Conservation (phyloP, 768 basidiomycete species). For the Neoboletus brunneissimus region DNA sequence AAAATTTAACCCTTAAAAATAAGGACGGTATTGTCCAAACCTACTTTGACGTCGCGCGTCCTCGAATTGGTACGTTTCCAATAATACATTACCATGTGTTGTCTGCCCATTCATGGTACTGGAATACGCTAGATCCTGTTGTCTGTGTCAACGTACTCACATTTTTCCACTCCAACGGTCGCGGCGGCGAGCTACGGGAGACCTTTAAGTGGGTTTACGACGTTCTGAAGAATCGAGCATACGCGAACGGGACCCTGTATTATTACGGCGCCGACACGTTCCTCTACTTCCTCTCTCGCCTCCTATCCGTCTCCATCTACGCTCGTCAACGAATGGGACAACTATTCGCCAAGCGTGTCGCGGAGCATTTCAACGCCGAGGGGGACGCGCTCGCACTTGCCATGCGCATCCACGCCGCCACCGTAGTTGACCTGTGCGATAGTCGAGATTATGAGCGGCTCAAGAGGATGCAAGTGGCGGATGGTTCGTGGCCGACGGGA, state of each 20-base stretch:
- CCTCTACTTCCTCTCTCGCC: slow-evolving; percentile 22
- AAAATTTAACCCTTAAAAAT: slow-evolving; percentile 14
- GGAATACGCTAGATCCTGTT: slow-evolving; percentile 9
- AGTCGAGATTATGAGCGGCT: slow-evolving; percentile 18
- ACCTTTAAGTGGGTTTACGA: slow-evolving; percentile 21
- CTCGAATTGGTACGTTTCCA: slow-evolving; percentile 18
- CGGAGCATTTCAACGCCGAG: slow-evolving; percentile 13
- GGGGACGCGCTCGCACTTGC: slow-evolving; percentile 22
- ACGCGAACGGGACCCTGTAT: slow-evolving; percentile 18
- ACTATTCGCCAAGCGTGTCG: slow-evolving; percentile 17
- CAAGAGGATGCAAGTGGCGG: slow-evolving; percentile 13
- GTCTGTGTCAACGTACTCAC: slow-evolving; percentile 22
- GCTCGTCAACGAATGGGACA: slow-evolving; percentile 12
- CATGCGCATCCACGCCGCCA: slow-evolving; percentile 17
- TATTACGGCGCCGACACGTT: slow-evolving; percentile 19
- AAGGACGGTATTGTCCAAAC: slow-evolving; percentile 22
- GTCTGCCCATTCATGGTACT: background rate
- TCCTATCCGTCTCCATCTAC: slow-evolving; percentile 16
- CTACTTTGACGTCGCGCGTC: slow-evolving; percentile 20
- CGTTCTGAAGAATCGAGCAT: slow-evolving; percentile 23
- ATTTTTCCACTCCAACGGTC: slow-evolving; percentile 21
- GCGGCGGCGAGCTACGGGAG: slow-evolving; percentile 15
- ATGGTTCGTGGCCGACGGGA: slow-evolving; percentile 23
- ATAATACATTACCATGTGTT: background rate
- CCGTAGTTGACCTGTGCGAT: slow-evolving; percentile 9